These are phyloP conservation scores for Botryobasidium botryosum DNA, from an alignment of 768 basidiomycete species.

Conservation along the genomic window DNA sequence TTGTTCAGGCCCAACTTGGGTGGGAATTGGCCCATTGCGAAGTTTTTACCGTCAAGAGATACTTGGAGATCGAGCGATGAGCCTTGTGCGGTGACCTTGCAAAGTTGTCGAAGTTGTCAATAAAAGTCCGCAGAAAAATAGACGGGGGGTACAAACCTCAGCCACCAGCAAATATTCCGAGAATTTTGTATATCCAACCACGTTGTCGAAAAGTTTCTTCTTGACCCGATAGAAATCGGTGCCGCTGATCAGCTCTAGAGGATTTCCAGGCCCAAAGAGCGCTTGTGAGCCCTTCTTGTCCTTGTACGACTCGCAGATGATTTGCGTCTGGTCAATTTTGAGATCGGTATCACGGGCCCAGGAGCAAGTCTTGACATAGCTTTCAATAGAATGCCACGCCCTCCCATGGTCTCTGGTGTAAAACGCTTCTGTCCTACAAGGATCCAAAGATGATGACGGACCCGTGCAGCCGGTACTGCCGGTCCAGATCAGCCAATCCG, in stretches of 20 bases:
- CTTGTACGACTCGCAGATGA: slow-evolving; percentile 78
- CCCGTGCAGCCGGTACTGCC: slow-evolving; percentile 50
- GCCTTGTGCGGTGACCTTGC: slow-evolving; percentile 1
- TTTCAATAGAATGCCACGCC: slow-evolving; percentile 57
- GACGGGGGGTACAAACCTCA: slow-evolving; percentile 38
- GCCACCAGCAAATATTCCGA: slow-evolving; percentile 93
- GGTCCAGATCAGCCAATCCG: slow-evolving; percentile 80
- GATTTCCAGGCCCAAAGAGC: slow-evolving; percentile 36
- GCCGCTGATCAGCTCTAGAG: slow-evolving; percentile 67
- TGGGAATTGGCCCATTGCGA: slow-evolving; percentile 80
- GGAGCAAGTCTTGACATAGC: slow-evolving; percentile 78
- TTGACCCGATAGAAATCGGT: slow-evolving; percentile 51
- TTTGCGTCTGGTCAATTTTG: slow-evolving; percentile 67
- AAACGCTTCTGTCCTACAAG: slow-evolving; percentile 58
- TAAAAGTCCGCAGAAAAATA: neutral
- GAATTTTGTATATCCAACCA: slow-evolving; percentile 95
- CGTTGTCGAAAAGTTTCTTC: slow-evolving; percentile 63
- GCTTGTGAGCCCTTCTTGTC: slow-evolving; percentile 70
- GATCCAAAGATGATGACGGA: slow-evolving; percentile 20
- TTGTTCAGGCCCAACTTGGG: slow-evolving; percentile 79
- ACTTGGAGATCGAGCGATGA: slow-evolving; percentile 69
- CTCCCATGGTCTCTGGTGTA: slow-evolving; percentile 68
- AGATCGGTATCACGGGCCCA: slow-evolving; percentile 77
- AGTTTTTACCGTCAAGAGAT: slow-evolving; percentile 75
- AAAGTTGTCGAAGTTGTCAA: neutral